Base-by-base conservation (phyloP, 2,329 filamentous ascomycete species). In the Fusarium staphyleae region DNA sequence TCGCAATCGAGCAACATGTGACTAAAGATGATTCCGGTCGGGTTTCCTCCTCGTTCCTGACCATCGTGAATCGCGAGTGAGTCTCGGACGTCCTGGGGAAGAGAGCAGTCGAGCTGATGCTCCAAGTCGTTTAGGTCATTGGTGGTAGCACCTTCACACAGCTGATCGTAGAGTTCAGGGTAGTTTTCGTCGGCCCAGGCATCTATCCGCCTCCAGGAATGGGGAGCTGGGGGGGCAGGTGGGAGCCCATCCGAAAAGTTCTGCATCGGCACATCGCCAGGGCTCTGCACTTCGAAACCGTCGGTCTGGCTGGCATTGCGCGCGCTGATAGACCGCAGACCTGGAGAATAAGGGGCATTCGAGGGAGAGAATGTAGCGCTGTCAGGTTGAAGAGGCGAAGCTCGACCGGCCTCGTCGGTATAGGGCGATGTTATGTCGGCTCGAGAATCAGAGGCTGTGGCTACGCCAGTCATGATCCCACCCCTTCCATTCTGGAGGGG, bases 41-140 rank as follows among this genome's bases (percentile, higher is more conserved):
- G 95, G 51, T 83, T 82, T 60, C 95, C 95, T 57, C 92, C 91
- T 60, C 95, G 89, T 76, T 99, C 95, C 75, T 99, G 95, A n/a
- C 95, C 95, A 69, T 99, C 95, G 73, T 99, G 95, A 46, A 91
- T 74, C 78, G 90, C 87, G 67, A 97, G 78, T 2, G 95, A 98
- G 68, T 99, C 93, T 65, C 95, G 88, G 46, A 99, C 87, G 69
- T 99, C 95, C 74, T 93, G 87, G 13, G 95, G 95, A 34, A 99
- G 82, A 22, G 92, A 93, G 77, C 92, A 96, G 73, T 99, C 93
- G 43, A 99, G 82, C 73, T 96, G 89, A 74, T 98, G 92, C 77
- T 99, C 95, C 46, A 99, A 80, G 75, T 98, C 95, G 74, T 97
- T 98, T 70, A 99, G 81, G 70, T 99, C 95, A 75, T 99, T 99